phyloP scores from a whole-genome alignment of 192 early-diverging fungal genomes.

The Coemansia pectinata region DNA sequence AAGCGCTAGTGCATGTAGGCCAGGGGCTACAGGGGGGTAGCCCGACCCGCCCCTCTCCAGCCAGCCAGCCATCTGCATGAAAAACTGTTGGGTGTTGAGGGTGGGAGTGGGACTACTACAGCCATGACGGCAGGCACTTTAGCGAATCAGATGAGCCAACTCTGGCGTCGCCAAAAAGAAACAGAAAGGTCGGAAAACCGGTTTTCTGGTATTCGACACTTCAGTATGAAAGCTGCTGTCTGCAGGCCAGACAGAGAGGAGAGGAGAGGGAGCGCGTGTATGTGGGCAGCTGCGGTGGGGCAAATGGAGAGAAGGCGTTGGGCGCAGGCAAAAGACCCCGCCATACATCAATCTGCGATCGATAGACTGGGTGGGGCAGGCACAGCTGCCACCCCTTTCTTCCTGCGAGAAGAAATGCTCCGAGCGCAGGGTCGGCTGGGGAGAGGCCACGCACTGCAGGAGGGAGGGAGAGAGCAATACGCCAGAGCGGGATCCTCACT shows the following conservation, averaged over 20 bases:
- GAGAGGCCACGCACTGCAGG: not conserved
- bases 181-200: not conserved
- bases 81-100: slow-evolving; percentile 7
- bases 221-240: not conserved
- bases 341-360: slow-evolving; percentile 23
- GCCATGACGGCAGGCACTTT: not conserved
- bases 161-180: not conserved
- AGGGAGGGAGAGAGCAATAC: not conserved
- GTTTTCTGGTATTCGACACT: not conserved
- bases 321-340: not conserved
- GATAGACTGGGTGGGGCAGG: slow-evolving; percentile 15
- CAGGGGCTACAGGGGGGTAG: not conserved
- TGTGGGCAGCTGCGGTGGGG: slow-evolving; percentile 4
- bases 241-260: slow-evolving; percentile 1
- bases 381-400: not conserved
- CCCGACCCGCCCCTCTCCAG: not conserved
- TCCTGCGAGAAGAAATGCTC: not conserved
- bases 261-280: not conserved
- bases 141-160: slow-evolving; percentile 4
- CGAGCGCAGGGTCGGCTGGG: slow-evolving; percentile 2
- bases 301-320: not conserved
- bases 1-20: slow-evolving; percentile 6
- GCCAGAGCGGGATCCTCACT: slow-evolving; percentile 5
- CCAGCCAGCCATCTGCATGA: not conserved
- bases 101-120: not conserved